These are phyloP conservation scores for Lichina pygmaea DNA, from an alignment of 495 filamentous ascomycete genomes.

Conservation along the genomic window DNA sequence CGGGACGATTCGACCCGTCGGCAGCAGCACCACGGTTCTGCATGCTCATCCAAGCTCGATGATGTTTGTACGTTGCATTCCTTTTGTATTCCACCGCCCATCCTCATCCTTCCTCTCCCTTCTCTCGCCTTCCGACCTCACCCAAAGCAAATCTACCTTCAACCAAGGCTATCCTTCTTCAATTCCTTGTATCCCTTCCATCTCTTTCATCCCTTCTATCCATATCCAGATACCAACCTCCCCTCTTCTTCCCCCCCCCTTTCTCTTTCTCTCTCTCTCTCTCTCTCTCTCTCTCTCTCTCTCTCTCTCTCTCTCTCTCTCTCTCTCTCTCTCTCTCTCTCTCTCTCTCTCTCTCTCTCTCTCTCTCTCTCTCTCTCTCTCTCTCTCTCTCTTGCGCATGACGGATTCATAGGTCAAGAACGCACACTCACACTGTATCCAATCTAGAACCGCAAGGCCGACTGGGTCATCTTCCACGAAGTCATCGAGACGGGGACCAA, in stretches of 20 bases:
- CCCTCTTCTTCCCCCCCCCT: neutral
- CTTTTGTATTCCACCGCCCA: neutral
- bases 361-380: too few relatives aligned
- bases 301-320: too few relatives aligned
- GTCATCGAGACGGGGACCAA: constrained; percentile 79
- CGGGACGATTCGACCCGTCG: constrained; percentile 60
- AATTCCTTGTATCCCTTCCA: neutral
- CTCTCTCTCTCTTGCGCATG: too few relatives aligned
- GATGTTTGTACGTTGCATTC: constrained; percentile 44
- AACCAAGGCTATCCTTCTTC: neutral
- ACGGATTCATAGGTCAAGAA: neutral
- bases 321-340: too few relatives aligned
- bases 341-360: too few relatives aligned
- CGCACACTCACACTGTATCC: constrained; percentile 6
- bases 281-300: too few relatives aligned
- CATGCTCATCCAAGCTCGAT: constrained; percentile 81
- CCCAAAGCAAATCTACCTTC: too few relatives aligned
- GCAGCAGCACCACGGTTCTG: constrained; percentile 36
- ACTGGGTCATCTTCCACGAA: constrained; percentile 96
- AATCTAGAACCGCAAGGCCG: constrained; percentile 61
- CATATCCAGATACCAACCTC: neutral
- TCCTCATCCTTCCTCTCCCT: neutral
- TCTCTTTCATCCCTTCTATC: neutral
- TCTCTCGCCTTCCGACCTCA: neutral
- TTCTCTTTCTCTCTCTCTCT: too few relatives aligned